These are phyloP conservation scores for Ulota crispa DNA, from an alignment of 225 moss, liverwort and hornwort genomes.

Conservation along the genomic window DNA sequence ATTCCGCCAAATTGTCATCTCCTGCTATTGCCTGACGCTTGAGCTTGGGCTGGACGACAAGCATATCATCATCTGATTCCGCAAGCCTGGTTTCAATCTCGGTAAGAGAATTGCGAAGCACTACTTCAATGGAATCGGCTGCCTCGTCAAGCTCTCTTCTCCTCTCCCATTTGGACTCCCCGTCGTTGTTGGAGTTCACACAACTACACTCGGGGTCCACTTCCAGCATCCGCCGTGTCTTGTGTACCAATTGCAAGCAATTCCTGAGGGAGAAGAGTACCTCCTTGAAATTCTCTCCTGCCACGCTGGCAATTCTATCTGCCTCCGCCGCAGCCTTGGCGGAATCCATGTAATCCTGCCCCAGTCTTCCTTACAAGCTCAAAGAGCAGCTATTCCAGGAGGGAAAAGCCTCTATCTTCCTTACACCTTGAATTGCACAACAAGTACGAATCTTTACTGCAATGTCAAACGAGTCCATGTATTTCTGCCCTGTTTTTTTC, in stretches of 20 bases:
- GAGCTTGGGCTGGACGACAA: too few relatives aligned
- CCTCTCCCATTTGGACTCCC: conserved; percentile 17
- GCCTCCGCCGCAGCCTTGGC: conserved; percentile 33
- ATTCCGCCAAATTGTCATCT: too few relatives aligned
- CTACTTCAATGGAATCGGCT: conserved; percentile 2
- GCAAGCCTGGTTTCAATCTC: conserved; percentile 6
- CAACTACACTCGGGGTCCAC: conserved; percentile 29
- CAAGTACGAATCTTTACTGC: too few relatives aligned
- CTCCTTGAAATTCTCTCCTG: conserved; percentile 23
- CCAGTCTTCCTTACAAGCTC: neutral
- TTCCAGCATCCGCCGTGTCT: conserved; percentile 23
- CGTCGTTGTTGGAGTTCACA: neutral
- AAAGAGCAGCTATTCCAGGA: neutral
- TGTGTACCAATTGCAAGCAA: conserved; percentile 27
- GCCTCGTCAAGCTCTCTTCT: conserved; percentile 21
- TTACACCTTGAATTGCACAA: neutral
- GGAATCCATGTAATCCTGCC: conserved; percentile 23
- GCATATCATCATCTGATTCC: neutral
- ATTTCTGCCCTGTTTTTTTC: too few relatives aligned
- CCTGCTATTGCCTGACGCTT: too few relatives aligned
- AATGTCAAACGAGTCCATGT: neutral
- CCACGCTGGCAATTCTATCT: conserved; percentile 26
- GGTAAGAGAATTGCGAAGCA: neutral
- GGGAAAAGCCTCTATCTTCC: neutral
- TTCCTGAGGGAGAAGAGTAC: conserved; percentile 14